These are phyloP conservation scores for Furcasterigmium furcatum DNA, from an alignment of 2,329 filamentous ascomycete genomes.

Conservation along the genomic window DNA sequence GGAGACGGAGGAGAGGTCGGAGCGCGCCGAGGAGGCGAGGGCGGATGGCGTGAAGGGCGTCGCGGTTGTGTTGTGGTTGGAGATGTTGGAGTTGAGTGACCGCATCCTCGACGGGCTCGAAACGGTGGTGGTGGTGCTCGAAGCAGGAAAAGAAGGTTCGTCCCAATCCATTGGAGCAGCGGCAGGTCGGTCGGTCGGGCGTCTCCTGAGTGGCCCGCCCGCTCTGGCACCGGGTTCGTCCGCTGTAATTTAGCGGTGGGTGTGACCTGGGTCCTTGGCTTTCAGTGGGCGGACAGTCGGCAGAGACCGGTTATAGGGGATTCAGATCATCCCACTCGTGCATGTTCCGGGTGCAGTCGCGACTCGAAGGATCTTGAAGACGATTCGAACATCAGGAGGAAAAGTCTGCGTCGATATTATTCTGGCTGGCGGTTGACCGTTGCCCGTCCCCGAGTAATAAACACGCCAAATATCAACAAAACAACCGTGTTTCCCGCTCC, in stretches of 20 bases:
- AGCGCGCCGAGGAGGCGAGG: neutral
- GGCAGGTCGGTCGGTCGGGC: no score
- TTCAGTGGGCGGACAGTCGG: no score
- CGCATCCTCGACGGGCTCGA: neutral
- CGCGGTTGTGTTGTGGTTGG: slow-evolving; percentile 1
- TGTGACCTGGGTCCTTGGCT: neutral
- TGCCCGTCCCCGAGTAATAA: no score
- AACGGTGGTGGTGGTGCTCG: neutral
- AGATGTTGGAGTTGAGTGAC: slow-evolving; percentile 3
- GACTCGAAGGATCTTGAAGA: neutral
- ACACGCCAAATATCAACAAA: neutral
- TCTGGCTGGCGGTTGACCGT: no score
- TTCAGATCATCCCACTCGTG: no score
- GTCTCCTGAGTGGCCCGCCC: neutral
- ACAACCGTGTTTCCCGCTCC: neutral
- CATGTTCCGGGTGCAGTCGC: neutral
- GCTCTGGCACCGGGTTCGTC: neutral
- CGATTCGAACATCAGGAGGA: neutral
- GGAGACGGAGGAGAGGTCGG: slow-evolving; percentile 1
- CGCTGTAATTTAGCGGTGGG: neutral
- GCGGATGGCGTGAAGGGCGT: neutral
- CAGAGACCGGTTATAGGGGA: no score
- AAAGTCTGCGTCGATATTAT: neutral
- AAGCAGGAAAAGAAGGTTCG: neutral
- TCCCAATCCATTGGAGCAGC: no score